phyloP scores from a whole-genome alignment of 352 stramenopile species.

The Pythium utonaiense region DNA sequence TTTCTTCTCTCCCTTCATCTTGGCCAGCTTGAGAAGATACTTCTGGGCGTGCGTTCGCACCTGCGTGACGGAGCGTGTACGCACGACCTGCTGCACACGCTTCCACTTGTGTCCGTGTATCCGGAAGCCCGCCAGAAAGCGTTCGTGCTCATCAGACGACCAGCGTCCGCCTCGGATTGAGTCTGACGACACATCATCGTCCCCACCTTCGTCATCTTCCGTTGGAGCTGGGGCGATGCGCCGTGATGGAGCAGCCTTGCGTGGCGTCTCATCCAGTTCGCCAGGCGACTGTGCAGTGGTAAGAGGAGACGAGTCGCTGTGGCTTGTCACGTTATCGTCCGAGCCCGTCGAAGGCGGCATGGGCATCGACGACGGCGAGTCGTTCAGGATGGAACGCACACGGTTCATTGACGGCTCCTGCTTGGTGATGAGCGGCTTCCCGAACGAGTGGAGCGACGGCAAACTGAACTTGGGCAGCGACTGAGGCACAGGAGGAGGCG shows the following conservation, averaged over 20 bases:
- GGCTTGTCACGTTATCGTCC: slow-evolving; percentile 17
- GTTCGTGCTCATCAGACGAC: slow-evolving; percentile 84
- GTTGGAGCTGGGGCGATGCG: slow-evolving; percentile 54
- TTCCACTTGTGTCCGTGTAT: slow-evolving; percentile 90
- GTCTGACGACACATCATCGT: slow-evolving; percentile 39
- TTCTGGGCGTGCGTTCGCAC: slow-evolving; percentile 88
- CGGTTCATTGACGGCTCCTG: slow-evolving; percentile 31
- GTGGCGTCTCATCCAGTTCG: slow-evolving; percentile 28
- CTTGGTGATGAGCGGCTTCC: slow-evolving; percentile 60
- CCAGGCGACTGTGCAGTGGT: slow-evolving; percentile 24
- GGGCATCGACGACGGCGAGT: slow-evolving; percentile 24
- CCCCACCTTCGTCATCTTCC: slow-evolving; percentile 63
- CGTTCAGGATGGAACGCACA: slow-evolving; percentile 36
- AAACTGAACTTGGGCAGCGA: slow-evolving; percentile 65
- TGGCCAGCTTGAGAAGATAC: slow-evolving; percentile 88
- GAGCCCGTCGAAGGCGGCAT: neutral
- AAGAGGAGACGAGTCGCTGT: slow-evolving; percentile 17
- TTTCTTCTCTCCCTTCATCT: slow-evolving; percentile 84
- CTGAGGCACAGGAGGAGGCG: slow-evolving; percentile 9
- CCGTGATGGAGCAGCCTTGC: slow-evolving; percentile 28
- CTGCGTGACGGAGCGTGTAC: slow-evolving; percentile 85
- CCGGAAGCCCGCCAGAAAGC: slow-evolving; percentile 81
- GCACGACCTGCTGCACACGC: slow-evolving; percentile 85
- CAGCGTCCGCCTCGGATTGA: slow-evolving; percentile 80
- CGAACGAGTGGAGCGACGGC: slow-evolving; percentile 72